Conservation (phyloP, 768 basidiomycete species). For the Calocybe gangraenosa region DNA sequence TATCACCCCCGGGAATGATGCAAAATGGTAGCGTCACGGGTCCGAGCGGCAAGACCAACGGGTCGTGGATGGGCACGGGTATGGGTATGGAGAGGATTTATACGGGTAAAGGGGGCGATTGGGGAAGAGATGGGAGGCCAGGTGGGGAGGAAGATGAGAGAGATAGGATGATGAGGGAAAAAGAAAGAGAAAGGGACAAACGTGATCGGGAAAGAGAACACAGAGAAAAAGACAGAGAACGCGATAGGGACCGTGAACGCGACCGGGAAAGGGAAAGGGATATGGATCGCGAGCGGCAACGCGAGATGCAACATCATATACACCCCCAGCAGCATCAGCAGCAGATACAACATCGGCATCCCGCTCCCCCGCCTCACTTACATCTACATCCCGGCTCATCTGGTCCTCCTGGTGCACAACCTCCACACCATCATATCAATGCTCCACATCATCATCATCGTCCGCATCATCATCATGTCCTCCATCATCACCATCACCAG, state of each 20-base stretch:
- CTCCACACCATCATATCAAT: constrained; percentile 29
- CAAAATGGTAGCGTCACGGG: constrained; percentile 22
- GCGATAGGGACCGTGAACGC: constrained; percentile 16
- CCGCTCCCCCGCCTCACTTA: constrained; percentile 23
- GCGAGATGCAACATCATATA: constrained; percentile 20
- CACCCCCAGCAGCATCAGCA: constrained; percentile 33
- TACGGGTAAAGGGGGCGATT: constrained; percentile 17
- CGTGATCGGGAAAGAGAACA: constrained; percentile 19
- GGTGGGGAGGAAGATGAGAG: constrained; percentile 18
- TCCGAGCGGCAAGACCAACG: constrained; percentile 26
- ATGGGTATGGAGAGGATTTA: constrained; percentile 25
- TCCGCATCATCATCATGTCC: constrained; percentile 51
- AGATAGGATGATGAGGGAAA: constrained; percentile 29
- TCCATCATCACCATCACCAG: constrained; percentile 34
- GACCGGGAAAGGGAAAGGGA: constrained; percentile 25
- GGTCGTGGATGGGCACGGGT: constrained; percentile 31
- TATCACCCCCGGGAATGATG: constrained; percentile 31
- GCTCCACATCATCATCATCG: constrained; percentile 44
- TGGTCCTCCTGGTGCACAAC: constrained; percentile 18
- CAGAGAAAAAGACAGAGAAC: constrained; percentile 19
- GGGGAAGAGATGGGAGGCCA: constrained; percentile 18
- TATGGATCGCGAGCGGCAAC: constrained; percentile 11
- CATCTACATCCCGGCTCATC: constrained; percentile 27
- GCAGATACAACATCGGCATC: constrained; percentile 31
- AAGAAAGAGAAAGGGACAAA: constrained; percentile 19